Evolutionary conservation across 495 filamentous ascomycete species (phyloP).

Genomic region (Xylaria nigripes): DNA sequence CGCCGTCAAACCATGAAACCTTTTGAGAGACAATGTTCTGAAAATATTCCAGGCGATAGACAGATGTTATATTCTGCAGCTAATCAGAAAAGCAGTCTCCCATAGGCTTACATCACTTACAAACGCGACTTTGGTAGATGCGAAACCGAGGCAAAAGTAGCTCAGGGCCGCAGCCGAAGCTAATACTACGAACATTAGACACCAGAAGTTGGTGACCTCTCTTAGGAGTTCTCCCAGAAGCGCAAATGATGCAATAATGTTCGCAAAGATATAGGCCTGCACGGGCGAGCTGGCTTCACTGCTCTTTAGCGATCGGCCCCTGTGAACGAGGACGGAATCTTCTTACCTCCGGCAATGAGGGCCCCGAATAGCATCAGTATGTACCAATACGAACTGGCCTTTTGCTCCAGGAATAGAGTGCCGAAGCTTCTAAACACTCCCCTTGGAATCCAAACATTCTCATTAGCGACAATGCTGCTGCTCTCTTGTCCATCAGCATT

Average conservation of each 20-base stretch:
- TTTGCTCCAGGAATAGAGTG: constrained; percentile 42
- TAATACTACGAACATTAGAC: constrained; percentile 56
- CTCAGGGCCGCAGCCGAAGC: constrained; percentile 42
- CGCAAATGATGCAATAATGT: constrained; percentile 41
- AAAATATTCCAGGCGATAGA: constrained; percentile 55
- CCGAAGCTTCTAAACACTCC: constrained; percentile 40
- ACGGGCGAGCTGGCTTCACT: constrained; percentile 36
- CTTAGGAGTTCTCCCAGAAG: constrained; percentile 34
- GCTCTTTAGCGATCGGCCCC: constrained; percentile 8
- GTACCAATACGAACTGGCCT: constrained; percentile 40
- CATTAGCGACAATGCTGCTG: constrained; percentile 16
- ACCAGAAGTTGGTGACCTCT: constrained; percentile 49
- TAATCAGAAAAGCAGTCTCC: not conserved
- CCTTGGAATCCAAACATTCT: constrained; percentile 17
- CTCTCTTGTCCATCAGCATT: constrained; percentile 14
- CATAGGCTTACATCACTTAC: constrained; percentile 20
- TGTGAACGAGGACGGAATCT: not conserved
- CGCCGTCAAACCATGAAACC: constrained; percentile 51
- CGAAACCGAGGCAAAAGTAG: constrained; percentile 47
- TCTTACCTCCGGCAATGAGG: constrained; percentile 44
- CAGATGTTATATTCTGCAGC: constrained; percentile 36
- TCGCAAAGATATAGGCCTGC: constrained; percentile 44
- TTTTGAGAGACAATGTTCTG: constrained; percentile 46
- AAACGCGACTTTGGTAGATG: constrained; percentile 44
- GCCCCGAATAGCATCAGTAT: constrained; percentile 37